Percentiles rank a stretch among this genome's conserved stretches.
phyloP scores from a whole-genome alignment of 2,329 filamentous ascomycete species.

The Emericellopsis cladophorae region DNA sequence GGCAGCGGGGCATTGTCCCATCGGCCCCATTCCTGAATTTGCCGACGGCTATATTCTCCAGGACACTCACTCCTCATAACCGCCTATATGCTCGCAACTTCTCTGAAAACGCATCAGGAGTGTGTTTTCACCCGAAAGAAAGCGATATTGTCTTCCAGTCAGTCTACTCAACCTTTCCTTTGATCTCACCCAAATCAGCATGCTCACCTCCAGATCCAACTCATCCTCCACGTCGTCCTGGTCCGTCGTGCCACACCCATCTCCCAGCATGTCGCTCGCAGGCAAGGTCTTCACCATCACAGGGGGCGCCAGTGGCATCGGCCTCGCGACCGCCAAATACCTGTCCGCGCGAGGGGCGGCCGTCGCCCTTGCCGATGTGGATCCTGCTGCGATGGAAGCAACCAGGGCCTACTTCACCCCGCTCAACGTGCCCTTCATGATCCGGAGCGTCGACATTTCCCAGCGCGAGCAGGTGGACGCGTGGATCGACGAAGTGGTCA shows the following conservation, averaged over 20 bases:
- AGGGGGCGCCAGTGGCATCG: slow-evolving; percentile 24
- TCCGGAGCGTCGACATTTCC: slow-evolving; percentile 31
- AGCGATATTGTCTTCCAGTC: too few species aligned
- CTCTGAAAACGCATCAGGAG: too few species aligned
- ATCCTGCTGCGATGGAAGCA: slow-evolving; percentile 15
- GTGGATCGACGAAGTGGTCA: slow-evolving; percentile 31
- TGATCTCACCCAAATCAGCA: too few species aligned
- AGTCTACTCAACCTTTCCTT: too few species aligned
- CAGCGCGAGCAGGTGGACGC: slow-evolving; percentile 31
- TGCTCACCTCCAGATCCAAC: too few species aligned
- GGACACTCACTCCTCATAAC: too few species aligned
- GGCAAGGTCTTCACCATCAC: slow-evolving; percentile 17
- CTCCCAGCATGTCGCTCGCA: slow-evolving; percentile 1
- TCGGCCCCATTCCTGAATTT: too few species aligned
- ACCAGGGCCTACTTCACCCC: slow-evolving; percentile 16
- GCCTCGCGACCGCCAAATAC: slow-evolving; percentile 24
- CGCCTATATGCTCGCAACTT: too few species aligned
- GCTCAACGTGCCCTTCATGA: slow-evolving; percentile 12
- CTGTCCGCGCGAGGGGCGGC: slow-evolving; percentile 20
- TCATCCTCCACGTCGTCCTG: too few species aligned
- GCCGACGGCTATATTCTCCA: too few species aligned
- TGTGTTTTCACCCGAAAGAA: too few species aligned
- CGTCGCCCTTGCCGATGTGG: slow-evolving; percentile 23
- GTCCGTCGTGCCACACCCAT: background rate
- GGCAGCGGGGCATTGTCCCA: too few species aligned